A percentile compares a stretch with the other conserved stretches of the same genome.
Conservation (phyloP, 306 rosid genomes). For the Prosopis cineraria region DNA sequence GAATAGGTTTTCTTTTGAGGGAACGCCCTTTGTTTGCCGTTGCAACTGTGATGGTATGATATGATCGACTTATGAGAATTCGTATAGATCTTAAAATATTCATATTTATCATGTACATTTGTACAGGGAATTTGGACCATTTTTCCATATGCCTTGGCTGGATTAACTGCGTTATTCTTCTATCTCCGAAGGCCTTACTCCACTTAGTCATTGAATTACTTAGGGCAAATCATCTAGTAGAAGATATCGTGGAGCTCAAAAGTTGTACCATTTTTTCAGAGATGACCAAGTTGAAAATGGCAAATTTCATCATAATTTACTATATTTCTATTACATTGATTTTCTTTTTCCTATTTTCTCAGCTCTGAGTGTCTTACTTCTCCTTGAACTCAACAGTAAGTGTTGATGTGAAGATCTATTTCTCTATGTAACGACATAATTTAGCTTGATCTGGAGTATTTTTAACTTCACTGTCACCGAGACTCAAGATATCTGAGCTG, state of each 20-base stretch:
- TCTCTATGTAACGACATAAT: slow-evolving; percentile 4
- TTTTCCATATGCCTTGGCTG: slow-evolving; percentile 63
- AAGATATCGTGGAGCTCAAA: background rate
- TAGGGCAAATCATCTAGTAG: background rate
- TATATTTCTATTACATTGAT: background rate
- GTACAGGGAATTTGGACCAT: slow-evolving; percentile 64
- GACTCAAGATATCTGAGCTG: slow-evolving; percentile 73
- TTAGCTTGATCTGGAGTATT: background rate
- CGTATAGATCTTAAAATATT: background rate
- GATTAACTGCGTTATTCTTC: slow-evolving; percentile 61
- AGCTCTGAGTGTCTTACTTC: background rate
- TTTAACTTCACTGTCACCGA: slow-evolving; percentile 33
- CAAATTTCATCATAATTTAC: slow-evolving; percentile 23
- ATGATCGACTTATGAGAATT: background rate
- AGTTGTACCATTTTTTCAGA: background rate
- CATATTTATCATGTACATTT: slow-evolving; percentile 28
- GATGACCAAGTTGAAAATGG: background rate
- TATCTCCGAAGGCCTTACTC: slow-evolving; percentile 39
- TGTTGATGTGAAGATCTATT: background rate
- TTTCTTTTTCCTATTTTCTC: slow-evolving; percentile 2
- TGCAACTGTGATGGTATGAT: slow-evolving; percentile 61
- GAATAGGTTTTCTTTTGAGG: slow-evolving; percentile 63
- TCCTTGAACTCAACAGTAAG: background rate
- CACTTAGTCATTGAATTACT: slow-evolving; percentile 35
- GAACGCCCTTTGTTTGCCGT: slow-evolving; percentile 69